Conservation (phyloP, 129 eudicot genomes). For the Artemisia argyi region DNA sequence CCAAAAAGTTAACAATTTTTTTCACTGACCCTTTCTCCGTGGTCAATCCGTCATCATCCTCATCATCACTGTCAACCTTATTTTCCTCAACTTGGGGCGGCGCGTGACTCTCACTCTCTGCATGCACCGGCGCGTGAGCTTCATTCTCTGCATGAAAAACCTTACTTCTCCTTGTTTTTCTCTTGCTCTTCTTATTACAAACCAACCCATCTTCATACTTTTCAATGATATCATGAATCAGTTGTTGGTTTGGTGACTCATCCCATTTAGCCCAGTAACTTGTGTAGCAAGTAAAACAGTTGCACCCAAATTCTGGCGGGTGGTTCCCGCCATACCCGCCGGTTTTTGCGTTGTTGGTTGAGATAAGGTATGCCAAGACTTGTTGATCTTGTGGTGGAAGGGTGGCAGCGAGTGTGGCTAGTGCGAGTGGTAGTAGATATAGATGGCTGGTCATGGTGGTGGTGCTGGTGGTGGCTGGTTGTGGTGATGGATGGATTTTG, state of each 20-base stretch:
- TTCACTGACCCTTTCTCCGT: conserved; percentile 42
- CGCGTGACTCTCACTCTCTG: conserved; percentile 14
- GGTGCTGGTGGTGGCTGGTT: conserved; percentile 27
- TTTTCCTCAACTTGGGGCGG: conserved; percentile 22
- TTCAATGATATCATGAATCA: conserved; percentile 69
- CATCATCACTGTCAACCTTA: conserved; percentile 3
- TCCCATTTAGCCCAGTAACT: conserved; percentile 83
- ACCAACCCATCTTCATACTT: conserved; percentile 57
- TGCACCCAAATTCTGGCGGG: conserved; percentile 50
- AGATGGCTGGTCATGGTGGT: conserved; percentile 31
- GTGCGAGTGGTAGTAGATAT: conserved; percentile 46
- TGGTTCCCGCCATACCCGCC: conserved; percentile 28
- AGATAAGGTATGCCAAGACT: conserved; percentile 68
- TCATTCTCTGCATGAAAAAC: background rate
- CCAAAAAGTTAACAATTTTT: conserved; percentile 45
- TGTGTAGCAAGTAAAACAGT: conserved; percentile 71
- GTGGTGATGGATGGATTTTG: conserved; percentile 66
- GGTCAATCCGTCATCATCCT: conserved; percentile 5
- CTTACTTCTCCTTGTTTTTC: conserved; percentile 36
- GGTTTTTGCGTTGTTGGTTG: conserved; percentile 30
- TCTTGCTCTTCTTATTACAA: conserved; percentile 41
- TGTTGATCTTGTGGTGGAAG: conserved; percentile 59
- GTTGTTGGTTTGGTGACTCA: conserved; percentile 63
- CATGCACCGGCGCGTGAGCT: conserved; percentile 13
- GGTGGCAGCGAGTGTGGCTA: conserved; percentile 53